Percentiles rank a stretch among this genome's conserved stretches.
phyloP scores from a whole-genome alignment of 345 rosid species.

The Gossypium rotundifolium region DNA sequence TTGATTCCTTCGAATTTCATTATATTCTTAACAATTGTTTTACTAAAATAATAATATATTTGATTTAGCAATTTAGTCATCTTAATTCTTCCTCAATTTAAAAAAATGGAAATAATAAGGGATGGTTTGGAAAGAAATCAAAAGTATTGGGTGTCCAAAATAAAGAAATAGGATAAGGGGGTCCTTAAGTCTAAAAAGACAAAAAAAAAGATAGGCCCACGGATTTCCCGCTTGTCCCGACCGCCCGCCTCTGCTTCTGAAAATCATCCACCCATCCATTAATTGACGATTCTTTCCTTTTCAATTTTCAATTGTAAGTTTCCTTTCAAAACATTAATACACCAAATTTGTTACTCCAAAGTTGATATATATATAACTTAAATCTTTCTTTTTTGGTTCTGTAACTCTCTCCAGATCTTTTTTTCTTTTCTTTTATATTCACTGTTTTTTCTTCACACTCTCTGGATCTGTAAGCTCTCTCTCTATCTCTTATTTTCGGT shows the following conservation, averaged over 20 bases:
- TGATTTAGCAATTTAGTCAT: too few relatives aligned
- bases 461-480: constrained; percentile 38
- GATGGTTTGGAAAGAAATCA: background rate
- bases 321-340: background rate
- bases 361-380: background rate
- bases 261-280: background rate
- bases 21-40: too few relatives aligned
- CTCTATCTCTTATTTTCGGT: background rate
- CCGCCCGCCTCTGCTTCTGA: constrained; percentile 1
- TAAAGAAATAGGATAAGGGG: background rate
- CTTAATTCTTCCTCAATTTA: too few relatives aligned
- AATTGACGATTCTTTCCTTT: constrained; percentile 11
- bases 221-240: constrained; percentile 34
- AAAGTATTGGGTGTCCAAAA: background rate
- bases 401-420: background rate
- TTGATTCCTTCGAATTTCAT: background rate
- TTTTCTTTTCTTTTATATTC: background rate
- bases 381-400: background rate
- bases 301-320: background rate
- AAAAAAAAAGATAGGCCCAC: constrained; percentile 18
- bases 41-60: too few relatives aligned
- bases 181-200: background rate
- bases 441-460: constrained; percentile 5
- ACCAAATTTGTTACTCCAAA: background rate
- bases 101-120: background rate